phyloP scores from a whole-genome alignment of 108 stramenopile genomes.

The Conticribra guillardii region DNA sequence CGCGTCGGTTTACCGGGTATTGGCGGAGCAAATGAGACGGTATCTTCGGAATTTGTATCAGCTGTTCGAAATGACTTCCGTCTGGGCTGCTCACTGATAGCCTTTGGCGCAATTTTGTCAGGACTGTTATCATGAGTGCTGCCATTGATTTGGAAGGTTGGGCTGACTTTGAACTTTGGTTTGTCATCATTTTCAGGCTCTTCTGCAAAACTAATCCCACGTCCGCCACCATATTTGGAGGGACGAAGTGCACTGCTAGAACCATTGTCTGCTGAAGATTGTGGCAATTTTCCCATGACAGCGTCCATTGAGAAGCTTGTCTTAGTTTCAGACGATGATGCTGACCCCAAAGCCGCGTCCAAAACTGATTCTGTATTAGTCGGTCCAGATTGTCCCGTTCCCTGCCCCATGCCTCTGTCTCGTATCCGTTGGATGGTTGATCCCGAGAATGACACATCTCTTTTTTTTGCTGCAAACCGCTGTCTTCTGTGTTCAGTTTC shows the following conservation, averaged over 20 bases:
- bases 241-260: too few species aligned
- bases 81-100: not conserved
- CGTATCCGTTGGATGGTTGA: not conserved
- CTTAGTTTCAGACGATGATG: too few species aligned
- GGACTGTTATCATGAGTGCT: too few species aligned
- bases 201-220: not conserved
- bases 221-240: not conserved
- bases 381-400: too few species aligned
- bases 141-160: too few species aligned
- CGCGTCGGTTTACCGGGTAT: not conserved
- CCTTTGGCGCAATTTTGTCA: not conserved
- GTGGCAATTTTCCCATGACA: not conserved
- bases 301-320: too few species aligned
- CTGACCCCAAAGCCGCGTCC: too few species aligned
- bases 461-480: too few species aligned
- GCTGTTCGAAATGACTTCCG: not conserved
- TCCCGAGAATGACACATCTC: conserved; percentile 2
- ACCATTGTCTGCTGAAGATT: not conserved
- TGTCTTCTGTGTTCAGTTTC: not conserved
- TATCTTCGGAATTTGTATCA: not conserved
- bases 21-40: not conserved
- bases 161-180: too few species aligned
- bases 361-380: too few species aligned
- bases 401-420: not conserved
- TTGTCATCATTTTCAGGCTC: not conserved